Percentiles rank a stretch among this genome's conserved stretches.
Conservation (phyloP, 352 stramenopile species). For the Pythium oligandrum region DNA sequence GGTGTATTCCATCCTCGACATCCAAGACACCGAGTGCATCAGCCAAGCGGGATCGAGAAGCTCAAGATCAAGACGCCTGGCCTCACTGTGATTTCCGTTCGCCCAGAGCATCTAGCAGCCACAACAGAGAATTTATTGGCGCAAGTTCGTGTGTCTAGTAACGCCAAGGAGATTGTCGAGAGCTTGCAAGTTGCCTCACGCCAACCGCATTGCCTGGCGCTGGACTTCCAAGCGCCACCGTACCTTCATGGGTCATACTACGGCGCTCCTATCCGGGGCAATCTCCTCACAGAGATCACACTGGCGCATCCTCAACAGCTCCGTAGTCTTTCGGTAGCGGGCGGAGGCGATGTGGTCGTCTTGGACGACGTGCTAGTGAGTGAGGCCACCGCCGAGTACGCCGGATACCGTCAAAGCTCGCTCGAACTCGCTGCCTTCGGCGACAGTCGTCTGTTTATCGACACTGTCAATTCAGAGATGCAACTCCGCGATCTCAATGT, state of each 20-base stretch:
- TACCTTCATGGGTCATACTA: background rate
- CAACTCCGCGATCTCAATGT: slow-evolving; percentile 2
- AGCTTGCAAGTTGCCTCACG: slow-evolving; percentile 5
- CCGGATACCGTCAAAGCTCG: background rate
- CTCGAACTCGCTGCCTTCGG: slow-evolving; percentile 1
- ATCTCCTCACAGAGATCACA: slow-evolving; percentile 11
- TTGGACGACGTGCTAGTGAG: slow-evolving; percentile 3
- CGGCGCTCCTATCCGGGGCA: background rate
- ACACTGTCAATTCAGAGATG: background rate
- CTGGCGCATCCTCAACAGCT: slow-evolving; percentile 2
- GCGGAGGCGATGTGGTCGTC: slow-evolving; percentile 12
- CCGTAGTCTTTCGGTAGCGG: slow-evolving; percentile 6
- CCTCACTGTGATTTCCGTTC: slow-evolving; percentile 7
- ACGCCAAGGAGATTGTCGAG: background rate
- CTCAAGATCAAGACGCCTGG: slow-evolving; percentile 9
- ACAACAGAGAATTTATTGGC: slow-evolving; percentile 1
- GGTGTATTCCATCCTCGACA: too few relatives aligned
- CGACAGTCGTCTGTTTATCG: slow-evolving; percentile 5
- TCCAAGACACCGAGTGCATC: background rate
- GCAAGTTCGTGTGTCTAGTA: slow-evolving; percentile 10
- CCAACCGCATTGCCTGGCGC: slow-evolving; percentile 2
- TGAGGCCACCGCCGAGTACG: background rate
- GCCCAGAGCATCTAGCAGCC: background rate
- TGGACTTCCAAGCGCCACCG: slow-evolving; percentile 1
- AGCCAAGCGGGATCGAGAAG: slow-evolving; percentile 3